phyloP scores from a whole-genome alignment of 805 yeast species.

The Ogataea trehaloabstinens region DNA sequence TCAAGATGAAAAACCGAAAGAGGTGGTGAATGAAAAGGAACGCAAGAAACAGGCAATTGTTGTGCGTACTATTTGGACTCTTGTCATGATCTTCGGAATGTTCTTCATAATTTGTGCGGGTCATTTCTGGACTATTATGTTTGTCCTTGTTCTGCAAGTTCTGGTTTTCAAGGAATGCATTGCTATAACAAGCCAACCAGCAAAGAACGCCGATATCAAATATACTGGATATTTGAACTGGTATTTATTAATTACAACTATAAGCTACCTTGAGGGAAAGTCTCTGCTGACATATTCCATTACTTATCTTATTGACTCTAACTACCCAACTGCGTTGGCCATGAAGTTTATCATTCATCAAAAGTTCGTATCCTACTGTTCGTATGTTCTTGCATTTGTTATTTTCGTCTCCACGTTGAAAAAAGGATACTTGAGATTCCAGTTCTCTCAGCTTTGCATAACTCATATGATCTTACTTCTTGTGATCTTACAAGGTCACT shows the following conservation, averaged over 20 bases:
- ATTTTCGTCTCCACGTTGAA: slow-evolving; percentile 86
- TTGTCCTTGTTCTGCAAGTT: slow-evolving; percentile 72
- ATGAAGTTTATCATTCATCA: slow-evolving; percentile 54
- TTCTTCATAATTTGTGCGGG: slow-evolving; percentile 75
- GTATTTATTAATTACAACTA: slow-evolving; percentile 86
- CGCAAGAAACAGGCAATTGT: slow-evolving; percentile 80
- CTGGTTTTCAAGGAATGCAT: slow-evolving; percentile 91
- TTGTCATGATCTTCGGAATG: slow-evolving; percentile 82
- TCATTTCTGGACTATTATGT: slow-evolving; percentile 72
- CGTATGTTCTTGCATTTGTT: slow-evolving; percentile 85
- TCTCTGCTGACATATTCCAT: slow-evolving; percentile 59
- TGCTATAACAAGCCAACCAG: slow-evolving; percentile 70
- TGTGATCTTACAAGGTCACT: slow-evolving; percentile 92
- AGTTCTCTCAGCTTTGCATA: slow-evolving; percentile 88
- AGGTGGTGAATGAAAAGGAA: slow-evolving; percentile 44
- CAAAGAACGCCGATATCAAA: slow-evolving; percentile 81
- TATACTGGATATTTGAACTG: slow-evolving; percentile 83
- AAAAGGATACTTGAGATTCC: slow-evolving; percentile 86
- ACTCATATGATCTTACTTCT: slow-evolving; percentile 91
- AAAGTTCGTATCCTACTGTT: slow-evolving; percentile 75
- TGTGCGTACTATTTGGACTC: slow-evolving; percentile 88
- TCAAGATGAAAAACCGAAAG: slow-evolving; percentile 4
- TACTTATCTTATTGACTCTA: slow-evolving; percentile 27
- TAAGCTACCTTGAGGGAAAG: slow-evolving; percentile 87
- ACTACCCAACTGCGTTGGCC: slow-evolving; percentile 26